phyloP scores from a whole-genome alignment of 345 rosid species.

The Gossypium turneri region DNA sequence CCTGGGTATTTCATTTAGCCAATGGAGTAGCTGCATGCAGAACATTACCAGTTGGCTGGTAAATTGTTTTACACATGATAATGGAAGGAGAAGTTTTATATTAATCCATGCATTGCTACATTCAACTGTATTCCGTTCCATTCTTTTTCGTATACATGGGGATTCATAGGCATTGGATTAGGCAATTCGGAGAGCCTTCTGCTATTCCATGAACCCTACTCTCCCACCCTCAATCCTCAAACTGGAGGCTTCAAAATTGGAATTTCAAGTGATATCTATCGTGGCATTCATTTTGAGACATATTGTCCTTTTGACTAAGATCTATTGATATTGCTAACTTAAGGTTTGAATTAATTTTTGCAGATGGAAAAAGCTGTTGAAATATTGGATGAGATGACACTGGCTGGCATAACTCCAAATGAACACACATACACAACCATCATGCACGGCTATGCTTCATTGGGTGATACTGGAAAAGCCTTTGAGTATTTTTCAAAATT shows the following conservation, averaged over 20 bases:
- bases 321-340: neutral
- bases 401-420: slow-evolving; percentile 75
- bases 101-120: neutral
- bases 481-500: slow-evolving; percentile 77
- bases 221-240: neutral
- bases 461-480: slow-evolving; percentile 92
- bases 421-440: slow-evolving; percentile 89
- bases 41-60: neutral
- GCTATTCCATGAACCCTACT: neutral
- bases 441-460: slow-evolving; percentile 96
- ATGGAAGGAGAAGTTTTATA: neutral
- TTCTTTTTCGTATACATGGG: neutral
- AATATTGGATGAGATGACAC: slow-evolving; percentile 80
- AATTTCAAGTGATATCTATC: neutral
- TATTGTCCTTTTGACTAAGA: neutral
- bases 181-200: neutral
- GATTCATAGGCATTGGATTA: neutral
- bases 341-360: slow-evolving; percentile 4
- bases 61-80: neutral
- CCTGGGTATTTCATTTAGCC: neutral
- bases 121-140: neutral
- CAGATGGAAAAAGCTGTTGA: slow-evolving; percentile 90
- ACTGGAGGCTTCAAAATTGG: neutral
- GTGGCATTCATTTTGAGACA: neutral
- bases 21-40: neutral